Conservation (phyloP, 139 green algal species). For the Chlamydomonas applanata region DNA sequence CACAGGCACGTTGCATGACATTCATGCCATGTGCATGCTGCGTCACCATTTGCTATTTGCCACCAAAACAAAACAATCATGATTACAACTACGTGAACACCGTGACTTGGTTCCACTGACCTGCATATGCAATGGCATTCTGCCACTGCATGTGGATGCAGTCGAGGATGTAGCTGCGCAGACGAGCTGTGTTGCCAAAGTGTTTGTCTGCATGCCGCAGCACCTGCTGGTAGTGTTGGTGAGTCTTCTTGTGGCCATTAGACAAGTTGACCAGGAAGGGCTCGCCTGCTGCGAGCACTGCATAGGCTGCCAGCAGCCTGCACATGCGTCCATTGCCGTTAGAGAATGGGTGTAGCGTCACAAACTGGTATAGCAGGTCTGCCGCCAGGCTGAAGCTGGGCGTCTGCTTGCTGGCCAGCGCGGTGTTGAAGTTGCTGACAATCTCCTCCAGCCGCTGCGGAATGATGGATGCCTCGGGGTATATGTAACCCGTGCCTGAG, state of each 20-base stretch:
- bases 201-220: slow-evolving; percentile 25
- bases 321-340: slow-evolving; percentile 31
- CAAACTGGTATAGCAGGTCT: slow-evolving; percentile 19
- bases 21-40: too few species aligned
- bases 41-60: too few species aligned
- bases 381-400: slow-evolving; percentile 11
- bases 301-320: slow-evolving; percentile 24
- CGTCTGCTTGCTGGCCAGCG: background rate
- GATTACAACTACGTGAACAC: too few species aligned
- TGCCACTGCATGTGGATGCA: slow-evolving; percentile 13
- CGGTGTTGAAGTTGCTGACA: slow-evolving; percentile 6
- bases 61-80: too few species aligned
- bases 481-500: slow-evolving; percentile 25
- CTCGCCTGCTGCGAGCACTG: slow-evolving; percentile 9
- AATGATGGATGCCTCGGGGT: slow-evolving; percentile 10
- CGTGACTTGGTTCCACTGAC: too few species aligned
- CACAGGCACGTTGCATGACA: too few species aligned
- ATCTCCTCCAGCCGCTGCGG: background rate
- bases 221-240: slow-evolving; percentile 22
- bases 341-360: slow-evolving; percentile 30
- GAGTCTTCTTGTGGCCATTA: slow-evolving; percentile 22
- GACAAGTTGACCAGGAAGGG: slow-evolving; percentile 22
- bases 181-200: background rate
- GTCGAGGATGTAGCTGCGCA: slow-evolving; percentile 22
- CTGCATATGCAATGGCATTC: too few species aligned